Conservation (phyloP, 2,329 filamentous ascomycete species). For the Berkeleyomyces basicola region DNA sequence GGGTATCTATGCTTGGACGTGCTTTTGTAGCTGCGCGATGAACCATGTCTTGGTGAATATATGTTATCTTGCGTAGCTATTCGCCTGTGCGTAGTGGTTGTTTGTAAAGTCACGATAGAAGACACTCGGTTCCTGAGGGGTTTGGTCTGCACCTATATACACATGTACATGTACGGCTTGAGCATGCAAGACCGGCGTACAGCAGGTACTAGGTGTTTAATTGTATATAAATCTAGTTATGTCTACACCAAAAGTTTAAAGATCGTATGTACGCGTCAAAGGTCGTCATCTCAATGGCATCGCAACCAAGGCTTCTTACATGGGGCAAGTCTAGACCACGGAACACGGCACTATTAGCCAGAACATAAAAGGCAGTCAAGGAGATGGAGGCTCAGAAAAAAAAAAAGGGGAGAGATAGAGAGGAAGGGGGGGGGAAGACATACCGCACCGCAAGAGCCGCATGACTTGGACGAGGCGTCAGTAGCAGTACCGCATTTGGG, state of each 20-base stretch:
- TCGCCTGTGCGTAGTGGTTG: too few species aligned
- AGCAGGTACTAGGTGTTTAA: not conserved
- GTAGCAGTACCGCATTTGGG: conserved; percentile 39
- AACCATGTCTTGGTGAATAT: too few species aligned
- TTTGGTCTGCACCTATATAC: too few species aligned
- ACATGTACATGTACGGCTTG: too few species aligned
- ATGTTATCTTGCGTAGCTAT: too few species aligned
- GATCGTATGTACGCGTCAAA: not conserved
- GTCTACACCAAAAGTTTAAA: not conserved
- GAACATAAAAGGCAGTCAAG: not conserved
- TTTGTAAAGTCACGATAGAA: too few species aligned
- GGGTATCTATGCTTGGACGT: too few species aligned
- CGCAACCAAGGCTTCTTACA: not conserved
- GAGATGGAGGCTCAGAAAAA: not conserved
- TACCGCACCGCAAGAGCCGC: conserved; percentile 40
- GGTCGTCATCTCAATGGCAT: too few species aligned
- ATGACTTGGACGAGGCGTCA: conserved; percentile 32
- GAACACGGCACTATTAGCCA: not conserved
- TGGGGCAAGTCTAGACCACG: conserved; percentile 6
- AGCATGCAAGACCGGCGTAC: too few species aligned
- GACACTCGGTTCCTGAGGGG: too few species aligned
- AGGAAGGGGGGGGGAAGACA: conserved; percentile 18
- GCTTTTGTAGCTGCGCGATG: too few species aligned
- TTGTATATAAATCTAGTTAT: not conserved
- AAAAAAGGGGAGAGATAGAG: not conserved